Conservation (phyloP, 2,329 filamentous ascomycete species). For the Diaporthe sp. region DNA sequence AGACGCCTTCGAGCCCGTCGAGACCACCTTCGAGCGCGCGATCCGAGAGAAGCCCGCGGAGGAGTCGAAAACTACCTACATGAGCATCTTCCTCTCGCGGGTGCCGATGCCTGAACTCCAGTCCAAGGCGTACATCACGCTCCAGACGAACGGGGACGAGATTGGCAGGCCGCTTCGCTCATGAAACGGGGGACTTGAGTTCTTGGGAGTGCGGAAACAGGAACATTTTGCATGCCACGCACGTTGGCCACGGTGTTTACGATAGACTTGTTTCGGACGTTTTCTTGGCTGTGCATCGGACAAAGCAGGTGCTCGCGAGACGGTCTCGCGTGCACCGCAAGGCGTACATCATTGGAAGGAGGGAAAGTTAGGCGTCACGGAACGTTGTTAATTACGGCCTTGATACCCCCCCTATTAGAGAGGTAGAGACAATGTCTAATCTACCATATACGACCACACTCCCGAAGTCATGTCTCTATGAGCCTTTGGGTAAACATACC, state of each 20-base stretch:
- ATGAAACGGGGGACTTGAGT: not conserved
- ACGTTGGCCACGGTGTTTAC: constrained; percentile 13
- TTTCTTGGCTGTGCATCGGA: constrained; percentile 21
- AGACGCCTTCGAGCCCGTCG: constrained; percentile 70
- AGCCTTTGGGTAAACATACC: too few relatives aligned
- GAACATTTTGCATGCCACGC: constrained; percentile 3
- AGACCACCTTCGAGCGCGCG: constrained; percentile 69
- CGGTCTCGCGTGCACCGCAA: not conserved
- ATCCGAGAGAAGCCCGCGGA: constrained; percentile 59
- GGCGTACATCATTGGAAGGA: constrained; percentile 21
- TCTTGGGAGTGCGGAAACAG: not conserved
- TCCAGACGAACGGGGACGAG: constrained; percentile 59
- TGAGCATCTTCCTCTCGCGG: constrained; percentile 73
- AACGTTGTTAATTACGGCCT: constrained; percentile 24
- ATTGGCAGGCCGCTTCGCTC: constrained; percentile 43
- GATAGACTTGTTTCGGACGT: constrained; percentile 9
- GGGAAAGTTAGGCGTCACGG: constrained; percentile 16
- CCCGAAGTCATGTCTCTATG: not conserved
- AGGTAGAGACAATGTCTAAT: constrained; percentile 25
- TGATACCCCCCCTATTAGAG: constrained; percentile 34
- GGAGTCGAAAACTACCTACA: constrained; percentile 61
- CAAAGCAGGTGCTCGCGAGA: not conserved
- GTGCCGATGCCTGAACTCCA: constrained; percentile 69
- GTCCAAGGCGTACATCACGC: constrained; percentile 59
- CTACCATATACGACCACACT: constrained; percentile 8